Conservation (phyloP, 2,329 filamentous ascomycete genomes). For the Aspergillus texensis region DNA sequence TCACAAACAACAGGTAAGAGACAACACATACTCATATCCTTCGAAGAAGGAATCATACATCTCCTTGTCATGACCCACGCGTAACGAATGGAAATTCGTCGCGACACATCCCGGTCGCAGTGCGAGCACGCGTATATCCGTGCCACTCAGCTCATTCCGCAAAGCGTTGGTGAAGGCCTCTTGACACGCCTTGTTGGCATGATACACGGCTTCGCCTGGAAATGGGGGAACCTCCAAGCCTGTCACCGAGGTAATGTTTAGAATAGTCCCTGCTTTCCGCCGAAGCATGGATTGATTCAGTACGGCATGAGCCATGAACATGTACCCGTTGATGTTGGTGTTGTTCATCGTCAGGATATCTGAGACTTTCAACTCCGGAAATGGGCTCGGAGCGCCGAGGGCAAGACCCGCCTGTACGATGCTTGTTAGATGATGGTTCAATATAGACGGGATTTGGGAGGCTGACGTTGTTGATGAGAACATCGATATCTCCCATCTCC, state of each 20-base stretch:
- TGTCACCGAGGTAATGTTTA: slow-evolving; percentile 54
- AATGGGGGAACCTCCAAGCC: slow-evolving; percentile 53
- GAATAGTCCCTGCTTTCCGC: slow-evolving; percentile 46
- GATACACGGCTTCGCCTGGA: slow-evolving; percentile 53
- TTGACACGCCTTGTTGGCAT: slow-evolving; percentile 51
- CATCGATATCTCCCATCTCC: slow-evolving; percentile 44
- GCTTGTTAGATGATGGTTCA: neutral
- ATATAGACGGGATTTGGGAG: too few species aligned
- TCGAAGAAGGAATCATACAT: slow-evolving; percentile 49
- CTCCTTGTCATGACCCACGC: slow-evolving; percentile 48
- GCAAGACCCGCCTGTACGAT: slow-evolving; percentile 47
- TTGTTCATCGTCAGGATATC: slow-evolving; percentile 50
- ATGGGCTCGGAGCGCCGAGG: slow-evolving; percentile 48
- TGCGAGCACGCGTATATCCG: slow-evolving; percentile 52
- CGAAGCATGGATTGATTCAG: slow-evolving; percentile 49
- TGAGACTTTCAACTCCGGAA: slow-evolving; percentile 45
- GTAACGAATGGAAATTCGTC: slow-evolving; percentile 52
- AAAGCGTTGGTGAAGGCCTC: slow-evolving; percentile 55
- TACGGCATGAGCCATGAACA: slow-evolving; percentile 50
- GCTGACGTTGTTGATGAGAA: slow-evolving; percentile 50
- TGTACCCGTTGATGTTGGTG: slow-evolving; percentile 54
- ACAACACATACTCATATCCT: slow-evolving; percentile 40
- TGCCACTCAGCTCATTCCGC: slow-evolving; percentile 50
- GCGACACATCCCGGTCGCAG: slow-evolving; percentile 52
- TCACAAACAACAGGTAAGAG: neutral